Base-by-base conservation (phyloP, 139 green algal genomes). In the Tetradesmus obliquus region DNA sequence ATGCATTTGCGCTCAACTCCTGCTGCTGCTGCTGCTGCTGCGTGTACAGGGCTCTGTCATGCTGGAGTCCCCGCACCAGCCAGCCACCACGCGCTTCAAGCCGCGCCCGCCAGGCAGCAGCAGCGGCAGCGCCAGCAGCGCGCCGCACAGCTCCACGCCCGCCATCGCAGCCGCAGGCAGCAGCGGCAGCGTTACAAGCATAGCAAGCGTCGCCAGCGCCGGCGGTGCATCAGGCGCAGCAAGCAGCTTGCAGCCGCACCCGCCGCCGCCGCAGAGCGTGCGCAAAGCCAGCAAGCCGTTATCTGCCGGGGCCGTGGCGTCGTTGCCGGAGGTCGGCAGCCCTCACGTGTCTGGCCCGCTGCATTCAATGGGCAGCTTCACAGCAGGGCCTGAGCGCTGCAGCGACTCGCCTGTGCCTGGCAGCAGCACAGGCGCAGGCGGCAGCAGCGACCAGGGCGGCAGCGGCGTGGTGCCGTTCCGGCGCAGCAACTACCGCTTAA, bases 61-160 rank as follows among this genome's bases (percentile, higher is more conserved):
- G 76, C 15, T 17, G 1, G 89, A 89, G 22, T 92, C 89, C 4
- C 89, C 84, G 24, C 89, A 89, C 17, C 79, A 82, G 88, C 79
- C 19, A 22, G 54, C 53, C 13, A 79, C 81, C 15, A 89, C 45
- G 7, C 84, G 89, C 81, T 92, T 92, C 82, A 51, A 58, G 19
- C 89, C 69, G 3, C 20, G 45, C 10, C 82, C 82, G 58, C 89
- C 81, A 22, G 82, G 89, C 89, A 88, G 66, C 81, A 88, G 69
- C 69, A 51, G 84, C 74, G 74, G 74, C 89, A 92, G 89, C 84
- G 71, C 62, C 53, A 89, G 66, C 60, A 92, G 89, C 82, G 89
- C 89, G 22, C 89, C 89, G 3, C 87, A 91, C 62, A 92, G 80
- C 60, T 76, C 17, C 3, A 76, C 66, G 8, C 66, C 17, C n/a